Conservation (phyloP, 257 asterid species). For the Solanum lycopersicoides region DNA sequence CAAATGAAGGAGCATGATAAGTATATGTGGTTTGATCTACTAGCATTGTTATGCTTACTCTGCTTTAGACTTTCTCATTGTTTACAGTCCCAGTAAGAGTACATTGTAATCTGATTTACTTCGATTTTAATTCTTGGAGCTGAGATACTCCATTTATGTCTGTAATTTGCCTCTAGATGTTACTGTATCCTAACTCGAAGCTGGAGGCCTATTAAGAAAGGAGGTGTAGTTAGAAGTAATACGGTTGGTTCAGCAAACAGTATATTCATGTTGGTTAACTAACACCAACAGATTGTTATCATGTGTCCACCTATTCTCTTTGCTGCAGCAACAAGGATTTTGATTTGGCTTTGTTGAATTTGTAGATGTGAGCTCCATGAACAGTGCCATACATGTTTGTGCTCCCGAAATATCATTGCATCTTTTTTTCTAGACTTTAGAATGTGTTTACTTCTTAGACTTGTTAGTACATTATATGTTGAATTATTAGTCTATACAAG, state of each 20-base stretch:
- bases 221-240: slow-evolving; percentile 80
- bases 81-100: background rate
- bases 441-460: background rate
- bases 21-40: background rate
- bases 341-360: slow-evolving; percentile 92
- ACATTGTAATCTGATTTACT: background rate
- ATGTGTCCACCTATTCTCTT: background rate
- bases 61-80: background rate
- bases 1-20: background rate
- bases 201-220: slow-evolving; percentile 59
- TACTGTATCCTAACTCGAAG: slow-evolving; percentile 57
- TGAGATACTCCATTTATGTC: slow-evolving; percentile 69
- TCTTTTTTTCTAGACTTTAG: background rate
- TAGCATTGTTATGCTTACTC: background rate
- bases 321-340: slow-evolving; percentile 55
- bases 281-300: background rate
- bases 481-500: too few relatives aligned
- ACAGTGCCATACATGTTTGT: slow-evolving; percentile 59
- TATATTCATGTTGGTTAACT: background rate
- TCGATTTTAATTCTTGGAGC: slow-evolving; percentile 15
- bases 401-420: background rate
- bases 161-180: slow-evolving; percentile 66
- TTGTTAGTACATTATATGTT: background rate
- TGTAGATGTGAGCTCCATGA: slow-evolving; percentile 62
- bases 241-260: slow-evolving; percentile 32